A percentile compares a stretch with the other conserved stretches of the same genome.
These are phyloP conservation scores for Agroathelia rolfsii DNA, from an alignment of 1,284 basidiomycete species.

Conservation along the genomic window DNA sequence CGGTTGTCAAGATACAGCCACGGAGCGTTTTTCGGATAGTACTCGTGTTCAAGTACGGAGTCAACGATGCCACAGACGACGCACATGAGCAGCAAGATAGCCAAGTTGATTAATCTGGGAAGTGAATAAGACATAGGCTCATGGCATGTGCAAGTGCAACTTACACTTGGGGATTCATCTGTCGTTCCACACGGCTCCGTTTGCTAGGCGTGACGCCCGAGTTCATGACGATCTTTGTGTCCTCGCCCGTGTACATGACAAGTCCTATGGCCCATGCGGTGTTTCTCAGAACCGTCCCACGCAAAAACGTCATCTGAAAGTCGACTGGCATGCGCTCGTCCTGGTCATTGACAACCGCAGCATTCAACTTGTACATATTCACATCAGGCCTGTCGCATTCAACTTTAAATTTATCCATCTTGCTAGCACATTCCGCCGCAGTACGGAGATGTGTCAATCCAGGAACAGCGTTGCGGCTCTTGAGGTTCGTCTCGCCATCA, in stretches of 20 bases:
- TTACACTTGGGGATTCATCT: constrained; percentile 95
- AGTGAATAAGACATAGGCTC: constrained; percentile 5
- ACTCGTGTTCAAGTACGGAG: constrained; percentile 67
- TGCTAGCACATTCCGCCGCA: constrained; percentile 47
- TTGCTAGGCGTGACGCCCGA: constrained; percentile 92
- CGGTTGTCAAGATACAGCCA: constrained; percentile 71
- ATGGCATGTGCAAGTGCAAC: constrained; percentile 23
- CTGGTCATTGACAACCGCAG: constrained; percentile 55
- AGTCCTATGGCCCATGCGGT: constrained; percentile 90
- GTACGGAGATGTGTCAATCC: constrained; percentile 65
- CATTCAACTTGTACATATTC: constrained; percentile 92
- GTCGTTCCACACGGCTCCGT: constrained; percentile 84
- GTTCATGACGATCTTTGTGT: constrained; percentile 93
- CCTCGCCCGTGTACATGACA: constrained; percentile 86
- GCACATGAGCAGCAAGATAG: constrained; percentile 75
- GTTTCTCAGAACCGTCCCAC: constrained; percentile 88
- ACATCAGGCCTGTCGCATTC: constrained; percentile 85
- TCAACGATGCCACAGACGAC: constrained; percentile 82
- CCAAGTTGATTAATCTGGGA: constrained; percentile 71
- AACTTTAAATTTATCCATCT: constrained; percentile 53
- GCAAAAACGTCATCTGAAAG: constrained; percentile 74
- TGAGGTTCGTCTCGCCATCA: constrained; percentile 98
- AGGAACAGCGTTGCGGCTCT: constrained; percentile 79
- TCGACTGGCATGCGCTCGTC: constrained; percentile 70
- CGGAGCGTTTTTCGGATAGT: constrained; percentile 63